Percentiles rank a stretch among this genome's conserved stretches.
These are phyloP conservation scores for Besnoitia besnoiti DNA, from an alignment of 169 alveolate genomes.

Conservation along the genomic window DNA sequence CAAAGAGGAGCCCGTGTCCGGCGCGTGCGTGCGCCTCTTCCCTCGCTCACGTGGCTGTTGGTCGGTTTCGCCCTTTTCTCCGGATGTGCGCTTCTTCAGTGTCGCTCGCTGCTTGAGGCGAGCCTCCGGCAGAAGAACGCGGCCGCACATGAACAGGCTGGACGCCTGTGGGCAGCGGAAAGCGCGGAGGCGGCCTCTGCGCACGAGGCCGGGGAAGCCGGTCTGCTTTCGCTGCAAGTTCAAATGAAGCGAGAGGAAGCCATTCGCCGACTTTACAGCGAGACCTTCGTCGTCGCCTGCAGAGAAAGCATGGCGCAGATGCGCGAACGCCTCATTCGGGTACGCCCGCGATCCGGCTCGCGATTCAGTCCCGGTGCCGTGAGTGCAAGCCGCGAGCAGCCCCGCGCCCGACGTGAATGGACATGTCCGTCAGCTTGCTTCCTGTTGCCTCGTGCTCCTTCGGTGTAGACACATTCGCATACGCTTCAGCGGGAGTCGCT, in stretches of 20 bases:
- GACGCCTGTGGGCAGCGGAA: neutral
- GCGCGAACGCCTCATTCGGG: neutral
- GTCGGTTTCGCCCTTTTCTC: neutral
- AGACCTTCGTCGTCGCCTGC: neutral
- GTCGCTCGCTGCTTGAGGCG: slow-evolving; percentile 3
- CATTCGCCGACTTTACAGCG: neutral
- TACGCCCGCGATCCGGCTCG: neutral
- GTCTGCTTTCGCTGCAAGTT: too few species aligned
- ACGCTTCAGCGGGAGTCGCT: too few species aligned
- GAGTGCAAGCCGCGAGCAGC: too few species aligned
- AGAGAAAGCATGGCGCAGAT: neutral
- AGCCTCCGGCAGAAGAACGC: neutral
- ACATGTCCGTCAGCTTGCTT: too few species aligned
- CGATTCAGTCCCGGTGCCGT: too few species aligned
- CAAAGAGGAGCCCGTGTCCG: neutral
- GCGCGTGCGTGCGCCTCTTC: neutral
- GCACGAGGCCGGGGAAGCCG: too few species aligned
- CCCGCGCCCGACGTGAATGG: too few species aligned
- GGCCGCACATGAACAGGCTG: neutral
- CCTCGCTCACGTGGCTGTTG: neutral
- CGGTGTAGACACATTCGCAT: too few species aligned
- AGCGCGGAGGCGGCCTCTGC: neutral
- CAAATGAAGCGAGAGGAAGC: neutral
- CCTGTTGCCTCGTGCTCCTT: too few species aligned
- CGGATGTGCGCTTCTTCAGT: neutral